A percentile compares a stretch with the other conserved stretches of the same genome.
Conservation (phyloP, 1,139 yeast genomes). For the Starmera stellimalicola region DNA sequence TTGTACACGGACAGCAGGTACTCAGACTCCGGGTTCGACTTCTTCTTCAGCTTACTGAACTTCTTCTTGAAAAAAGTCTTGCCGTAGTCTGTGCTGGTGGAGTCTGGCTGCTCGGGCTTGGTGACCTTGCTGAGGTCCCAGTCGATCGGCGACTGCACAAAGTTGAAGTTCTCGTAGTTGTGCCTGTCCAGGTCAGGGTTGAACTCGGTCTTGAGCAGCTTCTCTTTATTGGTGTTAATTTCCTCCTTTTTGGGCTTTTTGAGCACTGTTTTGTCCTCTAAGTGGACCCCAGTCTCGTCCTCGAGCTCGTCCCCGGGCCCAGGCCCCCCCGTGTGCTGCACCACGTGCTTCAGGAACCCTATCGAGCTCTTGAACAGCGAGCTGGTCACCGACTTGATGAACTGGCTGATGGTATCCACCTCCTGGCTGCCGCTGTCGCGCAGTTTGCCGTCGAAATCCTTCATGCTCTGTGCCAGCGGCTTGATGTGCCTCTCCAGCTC, state of each 20-base stretch:
- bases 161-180: conserved; percentile 9
- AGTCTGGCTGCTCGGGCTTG: too few species aligned
- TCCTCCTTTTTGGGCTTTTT: conserved; percentile 4
- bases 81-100: conserved; percentile 20
- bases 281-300: conserved; percentile 1
- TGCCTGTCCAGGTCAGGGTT: conserved; percentile 9
- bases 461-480: background rate
- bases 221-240: background rate
- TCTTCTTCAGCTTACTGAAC: conserved; percentile 5
- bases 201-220: conserved; percentile 4
- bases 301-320: background rate
- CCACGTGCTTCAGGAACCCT: background rate
- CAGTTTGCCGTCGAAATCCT: background rate
- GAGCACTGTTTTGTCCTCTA: background rate
- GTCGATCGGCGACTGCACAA: conserved; percentile 14
- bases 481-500: background rate
- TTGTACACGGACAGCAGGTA: conserved; percentile 25
- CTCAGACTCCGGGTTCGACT: conserved; percentile 19
- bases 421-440: background rate
- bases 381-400: background rate
- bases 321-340: background rate
- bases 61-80: conserved; percentile 17
- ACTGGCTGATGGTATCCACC: background rate
- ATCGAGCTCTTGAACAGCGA: background rate
- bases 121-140: conserved; percentile 13